Evolutionary conservation across 768 basidiomycete genomes (phyloP).

Genomic region (Dentipellis sp.): DNA sequence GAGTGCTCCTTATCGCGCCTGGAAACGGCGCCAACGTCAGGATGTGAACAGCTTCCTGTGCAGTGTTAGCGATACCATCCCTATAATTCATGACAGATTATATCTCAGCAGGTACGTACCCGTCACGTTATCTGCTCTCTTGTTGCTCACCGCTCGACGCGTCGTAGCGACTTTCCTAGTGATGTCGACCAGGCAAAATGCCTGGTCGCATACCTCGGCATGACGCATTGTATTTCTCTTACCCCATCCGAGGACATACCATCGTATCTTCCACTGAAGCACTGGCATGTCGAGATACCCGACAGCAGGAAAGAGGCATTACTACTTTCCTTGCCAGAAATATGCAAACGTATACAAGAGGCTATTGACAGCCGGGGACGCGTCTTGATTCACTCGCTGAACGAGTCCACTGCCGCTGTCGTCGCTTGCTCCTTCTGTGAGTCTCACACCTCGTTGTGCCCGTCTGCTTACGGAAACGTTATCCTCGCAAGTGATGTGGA

Average conservation of each 20-base stretch:
- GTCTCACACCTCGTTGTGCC: conserved; percentile 8
- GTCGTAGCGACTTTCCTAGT: conserved; percentile 43
- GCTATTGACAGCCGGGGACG: conserved; percentile 31
- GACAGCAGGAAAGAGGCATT: conserved; percentile 30
- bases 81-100: conserved; percentile 39
- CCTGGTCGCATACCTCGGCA: conserved; percentile 39
- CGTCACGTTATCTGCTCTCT: background rate
- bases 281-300: conserved; percentile 34
- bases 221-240: conserved; percentile 46
- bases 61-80: conserved; percentile 40
- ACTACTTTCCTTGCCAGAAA: conserved; percentile 34
- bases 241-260: conserved; percentile 39
- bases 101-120: conserved; percentile 38
- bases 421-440: conserved; percentile 44
- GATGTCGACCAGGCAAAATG: conserved; percentile 40
- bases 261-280: conserved; percentile 24
- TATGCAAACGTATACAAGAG: conserved; percentile 36
- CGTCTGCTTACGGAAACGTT: background rate
- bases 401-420: conserved; percentile 46
- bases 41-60: conserved; percentile 46
- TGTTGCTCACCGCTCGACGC: background rate
- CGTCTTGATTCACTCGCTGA: conserved; percentile 45
- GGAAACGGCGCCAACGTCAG: conserved; percentile 47
- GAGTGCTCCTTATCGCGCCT: conserved; percentile 41
- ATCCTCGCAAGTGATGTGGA: conserved; percentile 36